phyloP scores from a whole-genome alignment of 2,329 filamentous ascomycete species.

The Aspergillus ruber region DNA sequence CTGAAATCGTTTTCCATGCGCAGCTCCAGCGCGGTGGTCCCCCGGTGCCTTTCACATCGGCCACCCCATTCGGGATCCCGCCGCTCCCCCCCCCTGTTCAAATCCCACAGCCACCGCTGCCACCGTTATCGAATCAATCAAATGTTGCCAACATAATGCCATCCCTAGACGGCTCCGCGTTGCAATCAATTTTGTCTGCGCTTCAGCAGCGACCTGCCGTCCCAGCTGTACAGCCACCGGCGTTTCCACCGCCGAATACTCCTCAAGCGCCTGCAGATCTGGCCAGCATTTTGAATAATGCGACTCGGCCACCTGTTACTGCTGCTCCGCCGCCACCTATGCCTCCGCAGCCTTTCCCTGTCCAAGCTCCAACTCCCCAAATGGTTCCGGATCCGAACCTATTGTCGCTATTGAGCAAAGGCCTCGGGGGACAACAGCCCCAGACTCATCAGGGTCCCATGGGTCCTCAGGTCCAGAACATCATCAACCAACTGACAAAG shows the following conservation, averaged over 20 bases:
- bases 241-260: constrained; percentile 27
- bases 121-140: constrained; percentile 30
- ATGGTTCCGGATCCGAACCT: constrained; percentile 30
- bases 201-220: constrained; percentile 43
- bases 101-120: constrained; percentile 26
- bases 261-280: constrained; percentile 31
- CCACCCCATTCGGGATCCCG: constrained; percentile 32
- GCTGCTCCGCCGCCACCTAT: constrained; percentile 22
- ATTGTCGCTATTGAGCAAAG: constrained; percentile 33
- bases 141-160: constrained; percentile 62
- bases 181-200: constrained; percentile 64
- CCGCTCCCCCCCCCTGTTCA: constrained; percentile 24
- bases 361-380: constrained; percentile 22
- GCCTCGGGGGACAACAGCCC: constrained; percentile 28
- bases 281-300: constrained; percentile 35
- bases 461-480: constrained; percentile 40
- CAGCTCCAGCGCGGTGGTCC: constrained; percentile 31
- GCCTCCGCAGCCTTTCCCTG: constrained; percentile 22
- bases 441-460: constrained; percentile 26
- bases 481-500: constrained; percentile 43
- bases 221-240: constrained; percentile 26
- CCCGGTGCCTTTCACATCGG: constrained; percentile 30
- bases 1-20: constrained; percentile 68
- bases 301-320: constrained; percentile 30
- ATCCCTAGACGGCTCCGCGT: constrained; percentile 59